Base-by-base conservation (phyloP, 306 rosid species). In the Quercus mongolica region DNA sequence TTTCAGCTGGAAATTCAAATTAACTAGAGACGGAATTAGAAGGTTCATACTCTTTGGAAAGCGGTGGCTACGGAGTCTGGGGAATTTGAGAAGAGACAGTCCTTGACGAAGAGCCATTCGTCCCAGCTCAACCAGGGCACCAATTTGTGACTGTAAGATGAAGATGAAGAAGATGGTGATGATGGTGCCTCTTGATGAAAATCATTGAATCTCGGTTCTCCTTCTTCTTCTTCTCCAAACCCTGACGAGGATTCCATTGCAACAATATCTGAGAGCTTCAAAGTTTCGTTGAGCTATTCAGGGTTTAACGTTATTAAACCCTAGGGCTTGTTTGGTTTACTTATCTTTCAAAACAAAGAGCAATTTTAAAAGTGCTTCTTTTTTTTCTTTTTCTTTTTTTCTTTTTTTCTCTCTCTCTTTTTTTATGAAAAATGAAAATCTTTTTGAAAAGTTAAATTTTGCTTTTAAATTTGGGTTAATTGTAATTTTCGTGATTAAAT, bases 91-190 rank as follows among this genome's bases (percentile, higher is more conserved):
- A 96, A 93, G 64, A 96, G 91, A 78, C 91, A 41, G 19, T 85
- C 65, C 38, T 82, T 81, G 49, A 96, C 98, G 82, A 89, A 87
- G 73, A 83, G 82, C 99, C 99, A 96, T 65, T 96, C 99, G 38
- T 84, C 87, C 98, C 99, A 96, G 73, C 84, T 84, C 73, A 94
- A 86, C 99, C 99, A 96, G 3, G 99, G 94, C 21, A 96, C 99
- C 81, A 93, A 77, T 82, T 82, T 96, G 31, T 75, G 85, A 9
- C 82, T 59, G 69, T 61, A 78, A 3, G 90, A 65, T 1, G 86
- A 78, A 19, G 83, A 78, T 6, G 84, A 46, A 0, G 38, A 44
- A 14, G 62, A 21, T 9, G 76, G 30, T 11, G 69, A 33, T 3
- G 56, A 21, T 26, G 74, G 31, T 56, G 65, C 63, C n/a, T 54